phyloP scores from a whole-genome alignment of 768 basidiomycete genomes.

The Austroboletus eburneus region DNA sequence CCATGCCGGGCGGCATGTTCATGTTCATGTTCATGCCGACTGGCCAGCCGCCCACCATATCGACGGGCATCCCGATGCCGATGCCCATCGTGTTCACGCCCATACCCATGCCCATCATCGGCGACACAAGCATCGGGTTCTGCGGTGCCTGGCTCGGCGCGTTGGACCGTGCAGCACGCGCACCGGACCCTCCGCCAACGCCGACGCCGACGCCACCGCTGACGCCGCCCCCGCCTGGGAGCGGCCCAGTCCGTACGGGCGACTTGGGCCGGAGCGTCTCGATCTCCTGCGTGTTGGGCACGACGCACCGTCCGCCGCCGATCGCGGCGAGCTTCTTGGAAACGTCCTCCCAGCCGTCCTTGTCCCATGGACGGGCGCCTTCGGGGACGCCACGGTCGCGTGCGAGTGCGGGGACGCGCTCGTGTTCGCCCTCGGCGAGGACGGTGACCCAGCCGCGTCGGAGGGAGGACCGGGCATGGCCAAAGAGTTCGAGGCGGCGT shows the following conservation, averaged over 20 bases:
- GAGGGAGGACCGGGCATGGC: slow-evolving; percentile 58
- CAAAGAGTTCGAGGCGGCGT: slow-evolving; percentile 88
- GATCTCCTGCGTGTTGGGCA: slow-evolving; percentile 75
- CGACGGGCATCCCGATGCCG: slow-evolving; percentile 33
- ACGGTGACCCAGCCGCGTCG: slow-evolving; percentile 94
- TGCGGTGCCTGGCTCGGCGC: slow-evolving; percentile 16
- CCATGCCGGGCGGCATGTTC: slow-evolving; percentile 36
- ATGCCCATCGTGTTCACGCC: slow-evolving; percentile 37
- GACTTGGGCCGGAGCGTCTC: slow-evolving; percentile 84
- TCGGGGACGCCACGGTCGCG: slow-evolving; percentile 29
- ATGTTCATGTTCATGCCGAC: slow-evolving; percentile 35
- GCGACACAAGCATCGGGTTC: slow-evolving; percentile 33
- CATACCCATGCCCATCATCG: slow-evolving; percentile 44
- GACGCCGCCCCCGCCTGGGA: slow-evolving; percentile 23
- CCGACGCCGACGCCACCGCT: slow-evolving; percentile 20
- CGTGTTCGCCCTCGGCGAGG: slow-evolving; percentile 60
- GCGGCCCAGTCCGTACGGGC: slow-evolving; percentile 49
- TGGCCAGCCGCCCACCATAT: slow-evolving; percentile 31
- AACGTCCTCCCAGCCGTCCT: slow-evolving; percentile 61
- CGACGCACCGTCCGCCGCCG: slow-evolving; percentile 52
- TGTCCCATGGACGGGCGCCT: slow-evolving; percentile 47
- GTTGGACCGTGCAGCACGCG: slow-evolving; percentile 13
- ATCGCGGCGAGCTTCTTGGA: slow-evolving; percentile 45
- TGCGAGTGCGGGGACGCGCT: slow-evolving; percentile 38
- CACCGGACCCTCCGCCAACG: slow-evolving; percentile 16